Conservation (phyloP, 73 alveolate genomes). For the Durusdinium trenchii region DNA sequence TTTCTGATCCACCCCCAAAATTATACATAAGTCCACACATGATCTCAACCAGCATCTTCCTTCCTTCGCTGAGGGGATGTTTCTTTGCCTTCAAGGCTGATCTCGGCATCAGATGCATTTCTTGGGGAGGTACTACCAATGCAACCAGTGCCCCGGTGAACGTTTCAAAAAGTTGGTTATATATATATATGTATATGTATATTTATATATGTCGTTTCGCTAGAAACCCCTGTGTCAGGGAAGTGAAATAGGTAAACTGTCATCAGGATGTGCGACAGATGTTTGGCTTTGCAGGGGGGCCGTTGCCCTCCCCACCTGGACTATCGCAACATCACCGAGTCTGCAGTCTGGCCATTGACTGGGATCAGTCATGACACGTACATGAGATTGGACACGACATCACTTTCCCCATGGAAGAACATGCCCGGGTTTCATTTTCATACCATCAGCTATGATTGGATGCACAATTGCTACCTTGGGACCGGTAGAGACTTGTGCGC, state of each 20-base stretch:
- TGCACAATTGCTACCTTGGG: slow-evolving; percentile 23
- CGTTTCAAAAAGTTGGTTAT: not conserved
- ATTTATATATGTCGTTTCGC: too few relatives aligned
- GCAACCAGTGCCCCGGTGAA: not conserved
- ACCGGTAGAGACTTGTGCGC: not conserved
- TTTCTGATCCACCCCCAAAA: too few relatives aligned
- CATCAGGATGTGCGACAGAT: slow-evolving; percentile 29
- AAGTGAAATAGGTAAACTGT: not conserved
- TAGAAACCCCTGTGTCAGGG: not conserved
- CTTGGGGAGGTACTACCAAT: not conserved
- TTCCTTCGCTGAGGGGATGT: not conserved
- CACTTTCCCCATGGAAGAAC: not conserved
- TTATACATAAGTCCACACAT: not conserved
- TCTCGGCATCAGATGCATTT: not conserved
- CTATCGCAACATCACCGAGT: not conserved
- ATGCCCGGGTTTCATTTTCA: not conserved
- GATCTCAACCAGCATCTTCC: not conserved
- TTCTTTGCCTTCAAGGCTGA: slow-evolving; percentile 21
- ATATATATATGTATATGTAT: not conserved
- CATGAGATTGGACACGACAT: not conserved
- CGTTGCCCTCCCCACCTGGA: not conserved
- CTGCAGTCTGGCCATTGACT: not conserved
- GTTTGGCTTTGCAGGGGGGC: not conserved
- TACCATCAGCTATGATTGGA: not conserved
- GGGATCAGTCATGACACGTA: not conserved